Conservation (phyloP, 345 rosid genomes). For the Moricandia arvensis region DNA sequence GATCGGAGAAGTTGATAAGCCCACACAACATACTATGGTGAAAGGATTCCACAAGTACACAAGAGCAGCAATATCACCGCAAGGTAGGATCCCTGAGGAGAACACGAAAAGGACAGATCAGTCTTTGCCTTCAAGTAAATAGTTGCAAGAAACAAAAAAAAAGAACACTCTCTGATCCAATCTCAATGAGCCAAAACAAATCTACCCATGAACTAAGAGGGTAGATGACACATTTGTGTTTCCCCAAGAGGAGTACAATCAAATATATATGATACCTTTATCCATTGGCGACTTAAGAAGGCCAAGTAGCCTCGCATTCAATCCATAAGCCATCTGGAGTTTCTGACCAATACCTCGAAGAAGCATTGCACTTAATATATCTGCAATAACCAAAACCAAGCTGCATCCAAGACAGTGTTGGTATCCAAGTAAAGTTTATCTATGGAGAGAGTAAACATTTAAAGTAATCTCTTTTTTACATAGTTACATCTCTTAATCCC, state of each 20-base stretch:
- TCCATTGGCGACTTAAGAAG: conserved; percentile 38
- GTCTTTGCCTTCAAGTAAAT: conserved; percentile 29
- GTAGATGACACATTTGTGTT: neutral
- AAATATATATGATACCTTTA: conserved; percentile 46
- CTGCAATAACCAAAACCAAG: conserved; percentile 79
- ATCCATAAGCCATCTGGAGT: conserved; percentile 55
- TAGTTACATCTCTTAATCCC: neutral
- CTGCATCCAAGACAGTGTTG: conserved; percentile 65
- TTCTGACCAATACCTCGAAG: conserved; percentile 65
- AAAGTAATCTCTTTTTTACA: neutral
- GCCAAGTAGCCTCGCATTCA: conserved; percentile 52
- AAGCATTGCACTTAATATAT: conserved; percentile 75
- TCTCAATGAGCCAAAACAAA: neutral
- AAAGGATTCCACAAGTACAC: conserved; percentile 93
- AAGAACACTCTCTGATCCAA: neutral
- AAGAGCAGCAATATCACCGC: conserved; percentile 84
- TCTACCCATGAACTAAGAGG: neutral
- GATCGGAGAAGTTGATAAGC: conserved; percentile 81
- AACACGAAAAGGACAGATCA: conserved; percentile 13
- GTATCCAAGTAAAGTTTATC: neutral
- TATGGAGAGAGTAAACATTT: neutral
- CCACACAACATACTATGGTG: conserved; percentile 76
- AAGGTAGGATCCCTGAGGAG: conserved; percentile 51
- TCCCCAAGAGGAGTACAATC: neutral
- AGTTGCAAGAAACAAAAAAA: neutral